These are phyloP conservation scores for Ophiosphaerella korrae DNA, from an alignment of 2,329 filamentous ascomycete genomes.

Conservation along the genomic window DNA sequence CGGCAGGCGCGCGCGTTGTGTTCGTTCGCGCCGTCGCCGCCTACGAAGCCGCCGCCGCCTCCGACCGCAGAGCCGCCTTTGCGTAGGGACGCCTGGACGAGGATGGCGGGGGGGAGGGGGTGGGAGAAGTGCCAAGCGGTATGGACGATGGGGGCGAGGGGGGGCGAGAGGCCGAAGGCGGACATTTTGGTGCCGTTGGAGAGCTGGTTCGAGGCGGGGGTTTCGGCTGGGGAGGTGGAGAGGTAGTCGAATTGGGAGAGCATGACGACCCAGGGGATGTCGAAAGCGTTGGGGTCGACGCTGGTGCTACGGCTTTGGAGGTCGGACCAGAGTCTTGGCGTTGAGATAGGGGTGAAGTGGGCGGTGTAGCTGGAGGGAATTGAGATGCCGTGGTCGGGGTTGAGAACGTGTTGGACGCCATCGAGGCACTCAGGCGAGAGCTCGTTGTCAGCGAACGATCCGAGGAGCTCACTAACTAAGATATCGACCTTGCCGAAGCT, in stretches of 20 bases:
- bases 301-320: constrained; percentile 66
- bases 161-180: constrained; percentile 38
- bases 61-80: constrained; percentile 68
- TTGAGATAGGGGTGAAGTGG: constrained; percentile 88
- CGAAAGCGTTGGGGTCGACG: constrained; percentile 72
- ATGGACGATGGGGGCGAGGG: constrained; percentile 62
- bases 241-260: constrained; percentile 89
- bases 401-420: constrained; percentile 90
- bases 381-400: constrained; percentile 80
- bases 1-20: constrained; percentile 86
- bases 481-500: constrained; percentile 80
- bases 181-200: constrained; percentile 46
- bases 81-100: constrained; percentile 62
- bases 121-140: constrained; percentile 82
- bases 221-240: constrained; percentile 56
- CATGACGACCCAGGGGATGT: constrained; percentile 94
- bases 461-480: constrained; percentile 88
- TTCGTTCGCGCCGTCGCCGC: constrained; percentile 81
- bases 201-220: constrained; percentile 56
- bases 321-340: constrained; percentile 83
- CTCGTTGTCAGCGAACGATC: constrained; percentile 96
- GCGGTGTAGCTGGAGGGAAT: constrained; percentile 94
- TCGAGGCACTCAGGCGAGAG: constrained; percentile 95
- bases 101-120: constrained; percentile 66
- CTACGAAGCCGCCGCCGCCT: constrained; percentile 73